phyloP scores from a whole-genome alignment of 2,329 filamentous ascomycete genomes.

The Aspergillus sp. region DNA sequence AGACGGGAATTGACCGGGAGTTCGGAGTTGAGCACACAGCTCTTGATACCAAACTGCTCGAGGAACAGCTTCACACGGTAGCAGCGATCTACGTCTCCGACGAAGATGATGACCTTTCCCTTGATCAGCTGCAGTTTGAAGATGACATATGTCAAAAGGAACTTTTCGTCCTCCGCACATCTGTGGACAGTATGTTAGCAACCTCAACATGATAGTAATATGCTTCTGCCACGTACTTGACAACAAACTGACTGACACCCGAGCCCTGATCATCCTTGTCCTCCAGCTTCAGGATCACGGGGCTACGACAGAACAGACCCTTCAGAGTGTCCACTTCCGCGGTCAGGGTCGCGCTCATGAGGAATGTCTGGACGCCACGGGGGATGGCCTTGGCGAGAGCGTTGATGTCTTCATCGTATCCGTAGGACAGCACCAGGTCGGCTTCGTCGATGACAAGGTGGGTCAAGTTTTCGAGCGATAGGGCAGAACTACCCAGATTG shows the following conservation, averaged over 20 bases:
- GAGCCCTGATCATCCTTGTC: conserved; percentile 75
- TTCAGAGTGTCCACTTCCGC: conserved; percentile 84
- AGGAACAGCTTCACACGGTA: conserved; percentile 93
- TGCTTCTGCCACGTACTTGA: conserved; percentile 56
- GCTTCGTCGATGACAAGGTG: conserved; percentile 91
- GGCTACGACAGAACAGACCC: conserved; percentile 77
- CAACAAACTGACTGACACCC: conserved; percentile 80
- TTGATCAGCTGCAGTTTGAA: conserved; percentile 93
- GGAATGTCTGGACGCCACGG: conserved; percentile 80
- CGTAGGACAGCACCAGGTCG: conserved; percentile 89
- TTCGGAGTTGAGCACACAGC: conserved; percentile 91
- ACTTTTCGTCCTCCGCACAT: conserved; percentile 97
- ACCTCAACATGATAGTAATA: conserved; percentile 3
- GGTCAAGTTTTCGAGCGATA: conserved; percentile 68
- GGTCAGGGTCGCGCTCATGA: conserved; percentile 92
- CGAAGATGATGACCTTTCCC: conserved; percentile 83
- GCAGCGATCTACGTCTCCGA: conserved; percentile 81
- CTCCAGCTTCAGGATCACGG: conserved; percentile 75
- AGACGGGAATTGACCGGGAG: conserved; percentile 88
- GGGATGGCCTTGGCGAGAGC: conserved; percentile 75
- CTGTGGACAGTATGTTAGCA: conserved; percentile 33
- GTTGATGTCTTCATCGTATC: conserved; percentile 86
- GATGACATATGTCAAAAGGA: conserved; percentile 86
- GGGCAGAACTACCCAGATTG: conserved; percentile 69
- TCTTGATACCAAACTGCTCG: conserved; percentile 94